Evolutionary conservation across 768 basidiomycete genomes (phyloP).

Genomic region (Crucibulum laeve): DNA sequence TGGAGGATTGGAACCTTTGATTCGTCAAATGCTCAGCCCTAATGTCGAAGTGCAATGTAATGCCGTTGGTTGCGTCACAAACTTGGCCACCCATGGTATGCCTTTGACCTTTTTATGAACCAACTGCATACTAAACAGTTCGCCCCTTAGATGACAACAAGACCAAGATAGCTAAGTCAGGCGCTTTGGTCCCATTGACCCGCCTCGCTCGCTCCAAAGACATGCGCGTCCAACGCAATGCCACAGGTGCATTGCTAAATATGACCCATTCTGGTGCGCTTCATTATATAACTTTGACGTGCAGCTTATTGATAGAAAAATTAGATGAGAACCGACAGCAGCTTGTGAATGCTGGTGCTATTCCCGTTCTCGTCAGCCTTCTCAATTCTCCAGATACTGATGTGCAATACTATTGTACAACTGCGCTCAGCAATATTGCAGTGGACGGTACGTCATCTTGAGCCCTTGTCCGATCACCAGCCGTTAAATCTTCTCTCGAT

Average conservation of each 20-base stretch:
- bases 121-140: too few relatives aligned
- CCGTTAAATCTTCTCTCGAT: conserved; percentile 3
- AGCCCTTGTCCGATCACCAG: not conserved
- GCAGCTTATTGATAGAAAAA: not conserved
- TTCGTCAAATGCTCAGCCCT: conserved; percentile 97
- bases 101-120: conserved; percentile 7
- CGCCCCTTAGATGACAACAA: conserved; percentile 87
- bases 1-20: conserved; percentile 95
- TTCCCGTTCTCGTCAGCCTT: conserved; percentile 92
- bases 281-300: not conserved
- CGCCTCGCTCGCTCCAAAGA: conserved; percentile 96
- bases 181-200: conserved; percentile 95
- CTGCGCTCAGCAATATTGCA: conserved; percentile 96
- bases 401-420: conserved; percentile 99
- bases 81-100: conserved; percentile 95
- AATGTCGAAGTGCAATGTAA: conserved; percentile 99
- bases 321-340: conserved; percentile 97
- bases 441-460: conserved; percentile 66
- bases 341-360: conserved; percentile 96
- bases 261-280: conserved; percentile 97
- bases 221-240: conserved; percentile 98
- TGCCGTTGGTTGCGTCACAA: conserved; percentile 98
- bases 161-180: conserved; percentile 99
- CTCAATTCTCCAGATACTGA: conserved; percentile 98
- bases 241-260: conserved; percentile 94